phyloP scores from a whole-genome alignment of 2,329 filamentous ascomycete species.

The Sclerotinia spermophila region DNA sequence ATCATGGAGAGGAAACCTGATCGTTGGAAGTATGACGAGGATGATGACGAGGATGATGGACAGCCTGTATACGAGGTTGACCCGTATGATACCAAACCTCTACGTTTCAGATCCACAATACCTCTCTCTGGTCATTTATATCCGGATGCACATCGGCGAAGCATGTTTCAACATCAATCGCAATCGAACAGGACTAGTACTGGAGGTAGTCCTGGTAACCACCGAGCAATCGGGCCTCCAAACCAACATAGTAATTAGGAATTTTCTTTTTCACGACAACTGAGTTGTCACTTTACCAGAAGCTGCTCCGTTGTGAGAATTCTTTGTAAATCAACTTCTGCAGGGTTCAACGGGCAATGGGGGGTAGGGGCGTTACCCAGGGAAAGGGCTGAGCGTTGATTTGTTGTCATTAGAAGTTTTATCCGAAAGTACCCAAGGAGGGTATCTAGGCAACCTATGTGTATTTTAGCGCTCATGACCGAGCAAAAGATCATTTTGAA shows the following conservation, averaged over 20 bases:
- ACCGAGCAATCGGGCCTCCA: slow-evolving; percentile 25
- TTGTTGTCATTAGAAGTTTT: slow-evolving; percentile 30
- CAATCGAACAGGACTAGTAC: slow-evolving; percentile 11
- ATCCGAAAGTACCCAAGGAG: slow-evolving; percentile 18
- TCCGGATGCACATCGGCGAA: slow-evolving; percentile 28
- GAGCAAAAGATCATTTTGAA: slow-evolving; percentile 26
- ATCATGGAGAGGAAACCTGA: slow-evolving; percentile 53
- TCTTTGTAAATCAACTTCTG: slow-evolving; percentile 32
- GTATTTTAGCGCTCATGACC: slow-evolving; percentile 32
- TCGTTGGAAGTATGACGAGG: slow-evolving; percentile 84
- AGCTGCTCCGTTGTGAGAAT: slow-evolving; percentile 16
- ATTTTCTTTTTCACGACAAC: slow-evolving; percentile 26
- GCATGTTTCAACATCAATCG: slow-evolving; percentile 22
- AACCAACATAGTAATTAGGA: slow-evolving; percentile 24
- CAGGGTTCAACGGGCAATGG: slow-evolving; percentile 25
- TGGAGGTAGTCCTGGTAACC: slow-evolving; percentile 27
- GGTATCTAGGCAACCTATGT: slow-evolving; percentile 28
- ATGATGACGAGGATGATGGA: slow-evolving; percentile 79
- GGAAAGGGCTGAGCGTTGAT: slow-evolving; percentile 31
- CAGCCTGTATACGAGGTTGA: slow-evolving; percentile 72
- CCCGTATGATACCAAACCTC: slow-evolving; percentile 57
- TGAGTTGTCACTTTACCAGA: slow-evolving; percentile 13
- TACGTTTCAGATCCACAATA: slow-evolving; percentile 55
- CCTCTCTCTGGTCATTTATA: slow-evolving; percentile 33
- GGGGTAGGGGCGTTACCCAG: slow-evolving; percentile 34